A percentile compares a stretch with the other conserved stretches of the same genome.
These are phyloP conservation scores for Astrothelium subdiscretum DNA, from an alignment of 495 filamentous ascomycete species.

Conservation along the genomic window DNA sequence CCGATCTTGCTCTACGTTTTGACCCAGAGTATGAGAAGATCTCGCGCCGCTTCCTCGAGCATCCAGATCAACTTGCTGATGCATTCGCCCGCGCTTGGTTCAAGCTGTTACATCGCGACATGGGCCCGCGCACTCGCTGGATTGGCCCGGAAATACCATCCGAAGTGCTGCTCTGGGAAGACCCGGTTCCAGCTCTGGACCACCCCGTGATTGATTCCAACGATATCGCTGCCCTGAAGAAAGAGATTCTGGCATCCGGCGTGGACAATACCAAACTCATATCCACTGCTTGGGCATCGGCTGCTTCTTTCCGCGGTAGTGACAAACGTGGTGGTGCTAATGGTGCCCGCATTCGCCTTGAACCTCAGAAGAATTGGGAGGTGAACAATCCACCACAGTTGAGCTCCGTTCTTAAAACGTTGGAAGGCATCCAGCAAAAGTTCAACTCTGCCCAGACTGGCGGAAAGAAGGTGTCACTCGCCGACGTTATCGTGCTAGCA, in stretches of 20 bases:
- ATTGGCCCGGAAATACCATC: constrained; percentile 56
- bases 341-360: constrained; percentile 60
- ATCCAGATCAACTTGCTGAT: constrained; percentile 54
- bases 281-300: constrained; percentile 54
- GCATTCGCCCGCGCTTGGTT: constrained; percentile 63
- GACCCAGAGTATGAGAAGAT: constrained; percentile 65
- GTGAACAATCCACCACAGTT: constrained; percentile 55
- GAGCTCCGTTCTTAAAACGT: constrained; percentile 40
- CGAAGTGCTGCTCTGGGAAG: constrained; percentile 54
- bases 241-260: constrained; percentile 47
- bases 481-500: constrained; percentile 60
- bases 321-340: constrained; percentile 72
- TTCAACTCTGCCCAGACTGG: constrained; percentile 42
- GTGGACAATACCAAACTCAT: constrained; percentile 45
- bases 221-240: constrained; percentile 51
- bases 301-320: constrained; percentile 58
- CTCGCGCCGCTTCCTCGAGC: constrained; percentile 49
- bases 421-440: constrained; percentile 49
- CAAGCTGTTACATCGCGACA: constrained; percentile 65
- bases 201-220: constrained; percentile 44
- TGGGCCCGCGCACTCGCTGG: constrained; percentile 56
- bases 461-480: constrained; percentile 58
- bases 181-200: constrained; percentile 45
- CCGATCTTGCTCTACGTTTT: constrained; percentile 55
- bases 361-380: constrained; percentile 54